Evolutionary conservation across 306 rosid genomes (phyloP).

Genomic region (Gillenia trifoliata): DNA sequence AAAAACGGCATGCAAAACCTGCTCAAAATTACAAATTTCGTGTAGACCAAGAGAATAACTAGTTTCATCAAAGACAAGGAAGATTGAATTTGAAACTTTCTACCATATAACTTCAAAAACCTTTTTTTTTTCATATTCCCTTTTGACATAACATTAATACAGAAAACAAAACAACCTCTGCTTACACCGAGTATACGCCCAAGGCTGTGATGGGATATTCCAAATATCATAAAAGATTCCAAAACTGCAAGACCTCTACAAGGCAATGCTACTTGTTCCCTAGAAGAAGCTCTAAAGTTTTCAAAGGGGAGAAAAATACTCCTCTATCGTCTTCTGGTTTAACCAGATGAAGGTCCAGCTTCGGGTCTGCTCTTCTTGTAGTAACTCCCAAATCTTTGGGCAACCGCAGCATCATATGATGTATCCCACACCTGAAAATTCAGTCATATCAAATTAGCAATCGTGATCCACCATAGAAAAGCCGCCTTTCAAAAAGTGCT

Average conservation of each 20-base stretch:
- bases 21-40: not conserved
- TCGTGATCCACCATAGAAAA: constrained; percentile 5
- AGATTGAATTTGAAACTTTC: not conserved
- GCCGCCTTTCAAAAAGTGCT: not conserved
- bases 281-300: not conserved
- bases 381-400: constrained; percentile 44
- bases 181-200: not conserved
- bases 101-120: not conserved
- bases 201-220: not conserved
- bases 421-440: constrained; percentile 72
- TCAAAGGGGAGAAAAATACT: not conserved
- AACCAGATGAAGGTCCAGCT: constrained; percentile 26
- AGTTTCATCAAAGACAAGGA: not conserved
- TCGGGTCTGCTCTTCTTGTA: constrained; percentile 29
- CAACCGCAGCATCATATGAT: constrained; percentile 41
- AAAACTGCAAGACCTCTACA: constrained; percentile 8
- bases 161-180: not conserved
- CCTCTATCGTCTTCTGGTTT: not conserved
- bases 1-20: no score
- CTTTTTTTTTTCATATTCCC: not conserved
- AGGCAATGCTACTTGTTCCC: not conserved
- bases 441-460: not conserved
- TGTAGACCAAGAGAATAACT: not conserved
- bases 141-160: not conserved
- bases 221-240: not conserved